These are phyloP conservation scores for Arthromyces matolae DNA, from an alignment of 768 basidiomycete genomes.

Conservation along the genomic window DNA sequence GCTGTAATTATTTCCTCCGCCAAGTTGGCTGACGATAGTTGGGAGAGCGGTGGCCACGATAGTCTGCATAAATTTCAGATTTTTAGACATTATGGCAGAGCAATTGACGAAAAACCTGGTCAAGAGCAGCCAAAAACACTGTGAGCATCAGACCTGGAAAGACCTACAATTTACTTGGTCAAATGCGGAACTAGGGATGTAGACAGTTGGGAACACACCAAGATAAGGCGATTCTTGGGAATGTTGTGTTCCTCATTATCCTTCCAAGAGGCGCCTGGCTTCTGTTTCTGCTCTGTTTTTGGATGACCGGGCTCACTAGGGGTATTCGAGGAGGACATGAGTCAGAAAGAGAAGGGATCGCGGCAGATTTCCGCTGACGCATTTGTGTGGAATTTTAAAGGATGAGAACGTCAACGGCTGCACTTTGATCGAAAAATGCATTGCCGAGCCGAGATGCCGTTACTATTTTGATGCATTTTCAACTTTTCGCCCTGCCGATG, in stretches of 20 bases:
- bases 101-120: conserved; percentile 41
- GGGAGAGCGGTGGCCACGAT: conserved; percentile 76
- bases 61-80: conserved; percentile 42
- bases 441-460: conserved; percentile 30
- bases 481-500: background rate
- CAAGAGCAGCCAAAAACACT: conserved; percentile 52
- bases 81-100: too few species aligned
- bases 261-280: conserved; percentile 54
- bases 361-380: conserved; percentile 11
- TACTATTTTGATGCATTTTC: background rate
- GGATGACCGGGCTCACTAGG: conserved; percentile 11
- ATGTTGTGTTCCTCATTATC: conserved; percentile 49
- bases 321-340: conserved; percentile 17
- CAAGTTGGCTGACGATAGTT: conserved; percentile 63
- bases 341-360: conserved; percentile 8
- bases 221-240: conserved; percentile 47
- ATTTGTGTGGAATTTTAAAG: conserved; percentile 11
- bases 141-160: conserved; percentile 43
- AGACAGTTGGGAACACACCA: too few species aligned
- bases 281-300: conserved; percentile 21
- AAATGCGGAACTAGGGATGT: background rate
- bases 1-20: conserved; percentile 60
- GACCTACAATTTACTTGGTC: conserved; percentile 28
- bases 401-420: conserved; percentile 3
- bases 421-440: conserved; percentile 13